Evolutionary conservation across 2,329 filamentous ascomycete species (phyloP), one percentile per base, ranked within the genome.

Genomic region (Ambrosiella xylebori): DNA sequence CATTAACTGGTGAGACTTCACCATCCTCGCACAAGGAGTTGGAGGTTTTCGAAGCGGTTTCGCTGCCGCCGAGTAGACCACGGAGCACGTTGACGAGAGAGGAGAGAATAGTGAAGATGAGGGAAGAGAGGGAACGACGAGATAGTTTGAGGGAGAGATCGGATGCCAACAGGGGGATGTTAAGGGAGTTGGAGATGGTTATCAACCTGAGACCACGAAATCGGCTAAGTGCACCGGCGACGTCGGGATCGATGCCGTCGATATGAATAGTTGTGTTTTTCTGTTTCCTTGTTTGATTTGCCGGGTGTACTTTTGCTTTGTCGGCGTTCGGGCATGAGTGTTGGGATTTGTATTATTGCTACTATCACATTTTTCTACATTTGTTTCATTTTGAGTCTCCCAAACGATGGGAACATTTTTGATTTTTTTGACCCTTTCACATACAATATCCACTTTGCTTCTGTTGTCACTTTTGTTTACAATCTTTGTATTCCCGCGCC

Each of bases 171-270:
- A 86, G 83, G 49, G 88, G 85, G 64, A 95, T 98, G 88, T 77
- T 98, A 62, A 83, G 85, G 62, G 93, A 98, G 71, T 76, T 98
- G 60, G 88, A 96, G 72, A 91, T 87, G 63, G 81, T 98, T 61
- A 94, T 97, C 68, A 80, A 75, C 66, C 70, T 75, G 39, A 69
- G 74, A 35, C 74, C 74, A 6, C 67, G 66, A 62, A 69, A 63
- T 55, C 69, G 72, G 49, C 64, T 67, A 39, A 73, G 73, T 61
- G 66, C 59, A 8, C 57, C 58, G 45, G 54, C 60, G 12, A 53
- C 60, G n/a, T 54, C 56, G 8, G 51, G 57, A 19, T 57, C 58
- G 7, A 55, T 61, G 40, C 19, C 58, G 40, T 57, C 59, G 11
- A 62, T 62, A 57, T 62, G 56, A 59, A 19, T 13, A 19, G 1